Evolutionary conservation across 2,329 filamentous ascomycete genomes (phyloP).

Genomic region (Pseudomassariella vexata): DNA sequence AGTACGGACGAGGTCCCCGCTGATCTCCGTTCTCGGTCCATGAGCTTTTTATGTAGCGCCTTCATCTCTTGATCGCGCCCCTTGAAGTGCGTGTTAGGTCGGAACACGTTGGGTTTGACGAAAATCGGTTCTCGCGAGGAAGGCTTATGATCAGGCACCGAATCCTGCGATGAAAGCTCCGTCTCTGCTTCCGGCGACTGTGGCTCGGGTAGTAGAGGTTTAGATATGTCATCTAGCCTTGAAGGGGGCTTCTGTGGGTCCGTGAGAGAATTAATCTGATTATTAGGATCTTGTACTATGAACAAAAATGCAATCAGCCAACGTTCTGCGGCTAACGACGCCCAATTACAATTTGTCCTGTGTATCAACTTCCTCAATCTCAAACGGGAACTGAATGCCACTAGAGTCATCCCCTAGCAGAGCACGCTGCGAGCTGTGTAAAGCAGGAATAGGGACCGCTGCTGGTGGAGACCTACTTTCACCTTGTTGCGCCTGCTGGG

Average conservation of each 20-base stretch:
- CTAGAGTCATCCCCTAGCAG: slow-evolving; percentile 17
- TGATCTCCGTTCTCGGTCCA: slow-evolving; percentile 47
- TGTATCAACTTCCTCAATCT: slow-evolving; percentile 23
- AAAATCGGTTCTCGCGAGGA: slow-evolving; percentile 23
- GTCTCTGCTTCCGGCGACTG: slow-evolving; percentile 19
- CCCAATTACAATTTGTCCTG: slow-evolving; percentile 6
- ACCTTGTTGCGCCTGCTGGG: slow-evolving; percentile 17
- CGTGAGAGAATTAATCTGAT: slow-evolving; percentile 23
- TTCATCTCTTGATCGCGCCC: slow-evolving; percentile 53
- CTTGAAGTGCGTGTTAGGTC: slow-evolving; percentile 53
- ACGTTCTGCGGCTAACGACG: slow-evolving; percentile 13
- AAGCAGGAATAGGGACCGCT: slow-evolving; percentile 6
- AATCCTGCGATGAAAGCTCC: slow-evolving; percentile 22
- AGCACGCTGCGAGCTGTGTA: slow-evolving; percentile 2
- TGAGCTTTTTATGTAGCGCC: slow-evolving; percentile 53
- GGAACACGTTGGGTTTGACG: slow-evolving; percentile 48
- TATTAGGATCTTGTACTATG: slow-evolving; percentile 26
- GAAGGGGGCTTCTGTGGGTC: slow-evolving; percentile 16
- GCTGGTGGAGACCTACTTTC: slow-evolving; percentile 22
- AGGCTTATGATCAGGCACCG: slow-evolving; percentile 15
- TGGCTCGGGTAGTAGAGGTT: slow-evolving; percentile 20
- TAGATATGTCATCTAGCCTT: slow-evolving; percentile 19
- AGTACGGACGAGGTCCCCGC: slow-evolving; percentile 58
- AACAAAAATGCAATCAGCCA: slow-evolving; percentile 23
- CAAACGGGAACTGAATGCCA: slow-evolving; percentile 21